Conservation (phyloP, 2,329 filamentous ascomycete genomes). For the Pseudovirgaria hyperparasitica region DNA sequence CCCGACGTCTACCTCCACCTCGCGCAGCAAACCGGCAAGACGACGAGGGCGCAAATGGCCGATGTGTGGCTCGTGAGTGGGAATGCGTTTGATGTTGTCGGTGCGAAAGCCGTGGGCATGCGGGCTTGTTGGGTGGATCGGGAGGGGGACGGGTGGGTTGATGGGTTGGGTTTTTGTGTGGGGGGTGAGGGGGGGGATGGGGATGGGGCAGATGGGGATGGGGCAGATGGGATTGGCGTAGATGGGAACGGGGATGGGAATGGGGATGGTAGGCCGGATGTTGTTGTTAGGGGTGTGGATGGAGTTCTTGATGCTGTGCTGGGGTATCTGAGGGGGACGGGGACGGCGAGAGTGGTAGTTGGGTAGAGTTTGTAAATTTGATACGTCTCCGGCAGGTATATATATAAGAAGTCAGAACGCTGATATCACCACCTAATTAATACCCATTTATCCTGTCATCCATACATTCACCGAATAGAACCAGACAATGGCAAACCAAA, state of each 20-base stretch:
- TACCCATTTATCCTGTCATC: no score
- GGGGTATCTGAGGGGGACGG: no score
- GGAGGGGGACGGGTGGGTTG: slow-evolving; percentile 49
- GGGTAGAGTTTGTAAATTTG: no score
- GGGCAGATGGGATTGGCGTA: no score
- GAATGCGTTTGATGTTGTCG: slow-evolving; percentile 62
- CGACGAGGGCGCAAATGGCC: slow-evolving; percentile 21
- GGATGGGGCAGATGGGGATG: slow-evolving; percentile 41
- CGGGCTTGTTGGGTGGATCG: slow-evolving; percentile 57
- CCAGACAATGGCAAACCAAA: no score
- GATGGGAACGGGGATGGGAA: background rate
- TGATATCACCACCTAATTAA: no score
- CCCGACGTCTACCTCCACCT: slow-evolving; percentile 49
- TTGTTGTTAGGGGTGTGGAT: slow-evolving; percentile 39
- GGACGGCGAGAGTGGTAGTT: no score
- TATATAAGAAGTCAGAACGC: no score
- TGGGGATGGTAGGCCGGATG: background rate
- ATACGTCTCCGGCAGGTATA: no score
- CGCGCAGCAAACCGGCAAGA: slow-evolving; percentile 36
- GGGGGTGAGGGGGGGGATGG: slow-evolving; percentile 31
- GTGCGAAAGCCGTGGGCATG: slow-evolving; percentile 49
- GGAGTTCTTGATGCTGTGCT: slow-evolving; percentile 29
- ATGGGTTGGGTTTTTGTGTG: no score
- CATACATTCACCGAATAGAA: no score
- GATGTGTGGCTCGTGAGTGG: slow-evolving; percentile 57